phyloP scores from a whole-genome alignment of 257 asterid species.

The Rehmannia glutinosa region DNA sequence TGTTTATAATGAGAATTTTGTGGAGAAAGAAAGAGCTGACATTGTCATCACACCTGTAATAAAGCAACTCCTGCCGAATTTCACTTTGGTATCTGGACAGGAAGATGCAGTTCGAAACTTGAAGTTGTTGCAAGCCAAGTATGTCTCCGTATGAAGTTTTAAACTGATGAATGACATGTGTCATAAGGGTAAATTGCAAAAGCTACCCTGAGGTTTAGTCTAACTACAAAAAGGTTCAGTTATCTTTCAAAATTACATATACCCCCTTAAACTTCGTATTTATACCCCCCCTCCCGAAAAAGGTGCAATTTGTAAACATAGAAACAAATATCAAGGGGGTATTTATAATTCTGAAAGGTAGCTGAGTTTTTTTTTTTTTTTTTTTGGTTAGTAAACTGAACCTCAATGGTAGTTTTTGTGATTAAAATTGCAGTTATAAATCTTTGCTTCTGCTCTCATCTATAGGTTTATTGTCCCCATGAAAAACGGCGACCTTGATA shows the following conservation, averaged over 20 bases:
- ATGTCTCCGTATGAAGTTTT: slow-evolving; percentile 2
- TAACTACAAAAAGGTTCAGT: too few relatives aligned
- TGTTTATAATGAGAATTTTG: slow-evolving; percentile 45
- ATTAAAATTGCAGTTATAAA: not conserved
- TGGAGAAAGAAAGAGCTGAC: slow-evolving; percentile 60
- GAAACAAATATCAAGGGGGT: too few relatives aligned
- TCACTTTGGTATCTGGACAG: slow-evolving; percentile 84
- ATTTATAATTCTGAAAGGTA: too few relatives aligned
- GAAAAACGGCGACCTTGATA: slow-evolving; percentile 87
- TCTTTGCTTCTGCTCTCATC: not conserved
- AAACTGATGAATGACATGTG: not conserved
- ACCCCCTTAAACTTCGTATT: too few relatives aligned
- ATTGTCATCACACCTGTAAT: slow-evolving; percentile 84
- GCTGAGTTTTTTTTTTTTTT: too few relatives aligned
- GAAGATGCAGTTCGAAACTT: slow-evolving; percentile 90
- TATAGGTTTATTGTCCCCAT: slow-evolving; percentile 70
- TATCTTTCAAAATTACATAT: too few relatives aligned
- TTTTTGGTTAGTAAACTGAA: too few relatives aligned
- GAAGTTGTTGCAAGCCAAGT: slow-evolving; percentile 70
- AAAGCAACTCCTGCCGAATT: slow-evolving; percentile 73
- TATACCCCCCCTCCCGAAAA: too few relatives aligned
- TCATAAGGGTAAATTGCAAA: not conserved
- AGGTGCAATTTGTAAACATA: too few relatives aligned
- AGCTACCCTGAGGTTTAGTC: too few relatives aligned
- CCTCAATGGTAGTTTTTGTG: too few relatives aligned